Base-by-base conservation (phyloP, 2,329 filamentous ascomycete genomes). In the Fusarium sp. region DNA sequence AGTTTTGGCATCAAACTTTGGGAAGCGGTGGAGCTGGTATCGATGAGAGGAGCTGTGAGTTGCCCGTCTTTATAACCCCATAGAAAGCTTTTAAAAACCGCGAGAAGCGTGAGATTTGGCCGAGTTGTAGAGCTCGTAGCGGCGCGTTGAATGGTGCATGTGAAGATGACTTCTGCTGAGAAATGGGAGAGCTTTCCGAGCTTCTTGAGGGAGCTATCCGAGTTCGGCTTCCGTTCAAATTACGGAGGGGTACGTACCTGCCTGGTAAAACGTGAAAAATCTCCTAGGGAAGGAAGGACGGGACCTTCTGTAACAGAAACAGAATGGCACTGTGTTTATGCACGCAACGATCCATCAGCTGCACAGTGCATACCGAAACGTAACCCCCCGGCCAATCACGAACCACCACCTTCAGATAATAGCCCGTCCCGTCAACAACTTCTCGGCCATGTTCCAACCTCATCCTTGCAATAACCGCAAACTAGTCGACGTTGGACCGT, bases 1-100 rank as follows among this genome's bases (percentile, higher is more conserved):
- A 60, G 33, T 56, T 53, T 62, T 67, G 69, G 46, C 31, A 69
- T 69, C 62, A 67, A 66, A 51, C 36, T 56, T 51, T 67, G 57
- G 56, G 24, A 35, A 60, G 40, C 49, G 38, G 66, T 67, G 67
- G 63, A 71, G 60, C 24, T 51, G n/a, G 49, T 53, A 31, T 60
- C n/a, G 16, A 58, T n/a, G 55, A 16, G 20, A 58, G 4, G 35
- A 58, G 35, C 16, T 8, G 33, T 6, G 24, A 27, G 24, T 12
- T 40, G 55, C 6, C 33, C 7, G 17, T 10, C 33, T 65, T 49
- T 51, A 11, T 9, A 17, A 24, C 35, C 14, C n/a, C 24, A 31
- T 38, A 17, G 27, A 14, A 6, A 31, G n/a, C 49, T 22, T 31
- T 46, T 42, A 44, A 42, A 66, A 66, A 62, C 63, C 20, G 20